phyloP scores from a whole-genome alignment of 352 stramenopile species.

The Globisporangium paddicum region DNA sequence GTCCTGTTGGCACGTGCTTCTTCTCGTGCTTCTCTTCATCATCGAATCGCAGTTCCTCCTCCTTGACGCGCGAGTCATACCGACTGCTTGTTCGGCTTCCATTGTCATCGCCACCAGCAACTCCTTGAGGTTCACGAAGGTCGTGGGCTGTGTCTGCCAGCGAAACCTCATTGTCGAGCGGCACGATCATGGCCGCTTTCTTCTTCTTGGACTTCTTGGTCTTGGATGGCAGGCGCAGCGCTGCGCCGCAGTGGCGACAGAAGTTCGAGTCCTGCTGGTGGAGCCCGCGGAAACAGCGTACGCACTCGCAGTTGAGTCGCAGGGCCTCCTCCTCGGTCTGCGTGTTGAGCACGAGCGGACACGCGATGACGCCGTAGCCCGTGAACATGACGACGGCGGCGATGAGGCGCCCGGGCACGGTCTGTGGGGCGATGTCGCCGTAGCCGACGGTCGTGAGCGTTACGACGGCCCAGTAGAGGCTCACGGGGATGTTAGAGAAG shows the following conservation, averaged over 20 bases:
- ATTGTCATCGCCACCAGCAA: background rate
- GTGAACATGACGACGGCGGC: conserved; percentile 49
- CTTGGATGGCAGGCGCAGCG: conserved; percentile 27
- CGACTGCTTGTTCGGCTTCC: background rate
- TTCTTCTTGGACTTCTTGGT: conserved; percentile 23
- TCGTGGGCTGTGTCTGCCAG: background rate
- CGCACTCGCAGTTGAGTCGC: conserved; percentile 34
- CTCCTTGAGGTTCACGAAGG: background rate
- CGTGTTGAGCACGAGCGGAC: conserved; percentile 39
- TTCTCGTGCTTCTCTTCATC: background rate
- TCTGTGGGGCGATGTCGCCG: conserved; percentile 44
- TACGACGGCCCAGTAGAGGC: conserved; percentile 49
- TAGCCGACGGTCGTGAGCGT: conserved; percentile 55
- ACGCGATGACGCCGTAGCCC: conserved; percentile 47
- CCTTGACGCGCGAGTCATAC: background rate
- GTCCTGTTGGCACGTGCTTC: background rate
- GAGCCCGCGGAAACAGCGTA: conserved; percentile 32
- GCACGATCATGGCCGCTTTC: background rate
- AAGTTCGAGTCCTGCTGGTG: conserved; percentile 51
- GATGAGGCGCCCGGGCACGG: conserved; percentile 39
- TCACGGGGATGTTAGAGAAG: conserved; percentile 65
- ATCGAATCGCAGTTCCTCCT: background rate
- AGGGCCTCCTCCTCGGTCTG: conserved; percentile 30
- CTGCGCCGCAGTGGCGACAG: conserved; percentile 35
- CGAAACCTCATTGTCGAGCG: background rate